Base-by-base conservation (phyloP, 805 yeast species). In the Hanseniaspora vineae region DNA sequence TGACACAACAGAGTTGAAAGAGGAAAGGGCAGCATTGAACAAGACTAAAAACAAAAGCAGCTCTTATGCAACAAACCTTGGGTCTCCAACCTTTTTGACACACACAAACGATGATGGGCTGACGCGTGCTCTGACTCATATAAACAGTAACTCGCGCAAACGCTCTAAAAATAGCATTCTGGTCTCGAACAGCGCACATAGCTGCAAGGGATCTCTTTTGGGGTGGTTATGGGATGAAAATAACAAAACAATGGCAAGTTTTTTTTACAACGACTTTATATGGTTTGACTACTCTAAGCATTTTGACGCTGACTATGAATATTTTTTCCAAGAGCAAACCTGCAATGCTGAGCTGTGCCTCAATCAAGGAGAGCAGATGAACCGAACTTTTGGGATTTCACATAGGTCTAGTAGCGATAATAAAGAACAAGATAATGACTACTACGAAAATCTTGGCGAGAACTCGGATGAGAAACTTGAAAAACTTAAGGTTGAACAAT, bases 391-490 rank as follows among this genome's bases (percentile, higher is more conserved):
- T 23, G 29, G 29, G 8, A 23, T 23, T 23, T 23, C 29, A 23
- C 29, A 23, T 8, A 23, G n/a, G 29, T 23, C 29, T 23, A 23
- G 29, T 23, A 23, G 29, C 29, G 29, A 23, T 8, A 5, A 5
- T 23, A 23, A 51, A 15, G 50, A 48, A 20, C 42, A 13, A 50
- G 50, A 55, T 47, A 48, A 55, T 51, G 49, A 50, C 47, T 44
- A 59, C 55, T 44, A 54, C 45, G 50, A 57, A 58, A 52, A 55
- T 51, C 44, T 37, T 52, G 17, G 52, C 56, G 31, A 46, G 54
- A 35, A 52, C 15, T 33, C 19, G 12, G 17, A 37, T 37, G 40
- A 11, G 6, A 18, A 37, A 37, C 17, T 37, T 15, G 40, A 37
- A 17, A 14, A 17, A n/a, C 40, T 11, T 6, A 37, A 17, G n/a